Evolutionary conservation across 805 yeast species (phyloP).

Genomic region (Metschnikowia vanudenii): DNA sequence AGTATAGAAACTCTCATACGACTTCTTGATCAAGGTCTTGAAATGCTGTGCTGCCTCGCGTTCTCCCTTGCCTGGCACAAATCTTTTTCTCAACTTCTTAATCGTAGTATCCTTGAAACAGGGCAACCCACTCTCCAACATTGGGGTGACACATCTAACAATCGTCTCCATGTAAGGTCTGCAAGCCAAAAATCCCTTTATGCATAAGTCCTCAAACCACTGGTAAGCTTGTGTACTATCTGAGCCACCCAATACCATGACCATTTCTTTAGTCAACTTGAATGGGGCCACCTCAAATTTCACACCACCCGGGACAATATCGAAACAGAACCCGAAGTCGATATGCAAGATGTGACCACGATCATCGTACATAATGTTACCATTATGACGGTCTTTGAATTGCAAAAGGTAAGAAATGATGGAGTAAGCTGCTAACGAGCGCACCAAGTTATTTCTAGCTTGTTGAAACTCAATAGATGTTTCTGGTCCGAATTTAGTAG

Average conservation of each 20-base stretch:
- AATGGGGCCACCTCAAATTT: slow-evolving; percentile 98
- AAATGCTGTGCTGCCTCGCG: slow-evolving; percentile 80
- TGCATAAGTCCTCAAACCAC: slow-evolving; percentile 94
- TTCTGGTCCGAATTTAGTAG: slow-evolving; percentile 93
- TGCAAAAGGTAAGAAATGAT: slow-evolving; percentile 87
- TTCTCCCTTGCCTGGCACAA: slow-evolving; percentile 77
- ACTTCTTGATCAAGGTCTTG: slow-evolving; percentile 71
- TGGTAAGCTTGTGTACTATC: slow-evolving; percentile 78
- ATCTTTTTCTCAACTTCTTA: slow-evolving; percentile 69
- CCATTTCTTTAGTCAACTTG: slow-evolving; percentile 95
- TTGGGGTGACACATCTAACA: slow-evolving; percentile 81
- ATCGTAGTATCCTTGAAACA: slow-evolving; percentile 91
- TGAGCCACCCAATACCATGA: slow-evolving; percentile 92
- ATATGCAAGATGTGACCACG: slow-evolving; percentile 94
- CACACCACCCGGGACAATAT: slow-evolving; percentile 98
- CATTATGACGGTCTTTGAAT: slow-evolving; percentile 97
- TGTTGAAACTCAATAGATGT: slow-evolving; percentile 83
- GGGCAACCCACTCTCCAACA: slow-evolving; percentile 94
- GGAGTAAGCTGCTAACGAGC: slow-evolving; percentile 92
- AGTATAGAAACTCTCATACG: slow-evolving; percentile 85
- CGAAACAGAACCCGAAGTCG: slow-evolving; percentile 98
- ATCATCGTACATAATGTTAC: slow-evolving; percentile 94
- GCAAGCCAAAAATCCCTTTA: slow-evolving; percentile 85
- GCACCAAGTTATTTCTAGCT: slow-evolving; percentile 89
- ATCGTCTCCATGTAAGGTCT: slow-evolving; percentile 86